Conservation (phyloP, 495 filamentous ascomycete genomes). For the Penicillium taxi region DNA sequence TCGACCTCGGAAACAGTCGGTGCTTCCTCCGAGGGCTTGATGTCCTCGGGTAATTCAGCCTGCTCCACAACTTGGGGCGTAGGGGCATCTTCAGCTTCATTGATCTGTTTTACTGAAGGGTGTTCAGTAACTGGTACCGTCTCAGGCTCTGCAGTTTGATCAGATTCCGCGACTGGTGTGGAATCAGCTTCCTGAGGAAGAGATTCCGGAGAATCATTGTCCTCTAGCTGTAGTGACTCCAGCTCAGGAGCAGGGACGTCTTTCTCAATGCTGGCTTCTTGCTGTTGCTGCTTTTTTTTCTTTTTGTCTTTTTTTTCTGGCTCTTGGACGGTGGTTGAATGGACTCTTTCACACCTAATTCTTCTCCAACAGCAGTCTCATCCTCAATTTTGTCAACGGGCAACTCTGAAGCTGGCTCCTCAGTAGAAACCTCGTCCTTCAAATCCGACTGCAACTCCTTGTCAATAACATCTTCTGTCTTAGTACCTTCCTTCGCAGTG, state of each 20-base stretch:
- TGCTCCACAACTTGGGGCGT: not conserved
- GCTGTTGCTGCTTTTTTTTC: constrained; percentile 13
- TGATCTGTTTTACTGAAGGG: not conserved
- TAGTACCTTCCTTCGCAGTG: not conserved
- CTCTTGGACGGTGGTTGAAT: not conserved
- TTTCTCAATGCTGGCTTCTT: not conserved
- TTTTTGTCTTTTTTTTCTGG: constrained; percentile 13
- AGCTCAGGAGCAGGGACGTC: not conserved
- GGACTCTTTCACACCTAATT: not conserved
- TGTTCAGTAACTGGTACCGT: not conserved
- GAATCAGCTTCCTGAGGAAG: not conserved
- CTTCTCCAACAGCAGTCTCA: not conserved
- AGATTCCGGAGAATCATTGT: not conserved
- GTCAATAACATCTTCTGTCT: not conserved
- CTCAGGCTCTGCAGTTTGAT: not conserved
- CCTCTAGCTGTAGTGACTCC: not conserved
- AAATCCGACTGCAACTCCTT: constrained; percentile 4
- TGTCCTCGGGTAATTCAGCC: constrained; percentile 6
- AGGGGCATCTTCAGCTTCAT: constrained; percentile 1
- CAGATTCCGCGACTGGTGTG: not conserved
- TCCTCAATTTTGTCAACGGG: constrained; percentile 2
- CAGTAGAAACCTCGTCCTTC: constrained; percentile 10
- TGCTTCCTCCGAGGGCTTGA: constrained; percentile 2
- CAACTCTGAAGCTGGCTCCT: constrained; percentile 6
- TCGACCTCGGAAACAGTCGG: constrained; percentile 3